These are phyloP conservation scores for Aspergillus eucalypticola DNA, from an alignment of 2,329 filamentous ascomycete genomes.

Conservation along the genomic window DNA sequence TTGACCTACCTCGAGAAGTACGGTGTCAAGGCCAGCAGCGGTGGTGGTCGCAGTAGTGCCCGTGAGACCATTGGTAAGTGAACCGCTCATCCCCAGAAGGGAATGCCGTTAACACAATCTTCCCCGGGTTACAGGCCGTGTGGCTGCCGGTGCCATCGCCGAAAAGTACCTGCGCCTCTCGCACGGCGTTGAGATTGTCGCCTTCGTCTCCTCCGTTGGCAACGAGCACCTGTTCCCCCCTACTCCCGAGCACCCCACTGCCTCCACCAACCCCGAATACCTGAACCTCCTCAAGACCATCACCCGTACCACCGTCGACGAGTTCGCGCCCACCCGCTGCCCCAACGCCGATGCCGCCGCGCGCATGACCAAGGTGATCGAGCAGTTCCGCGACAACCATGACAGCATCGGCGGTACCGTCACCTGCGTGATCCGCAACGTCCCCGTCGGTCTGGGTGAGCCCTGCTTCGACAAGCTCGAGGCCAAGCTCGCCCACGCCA, in stretches of 20 bases:
- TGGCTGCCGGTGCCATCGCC: conserved; percentile 87
- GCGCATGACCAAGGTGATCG: conserved; percentile 78
- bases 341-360: conserved; percentile 65
- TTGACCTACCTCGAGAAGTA: conserved; percentile 98
- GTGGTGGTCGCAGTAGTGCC: conserved; percentile 88
- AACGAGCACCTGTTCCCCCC: conserved; percentile 74
- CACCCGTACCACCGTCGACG: conserved; percentile 75
- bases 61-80: conserved; percentile 81
- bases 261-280: conserved; percentile 76
- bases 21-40: conserved; percentile 85
- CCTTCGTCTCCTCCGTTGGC: conserved; percentile 86
- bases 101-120: neutral
- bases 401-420: conserved; percentile 96
- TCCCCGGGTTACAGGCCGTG: conserved; percentile 57
- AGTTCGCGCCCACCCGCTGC: conserved; percentile 82
- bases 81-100: neutral
- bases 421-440: conserved; percentile 87
- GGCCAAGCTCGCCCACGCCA: conserved; percentile 85
- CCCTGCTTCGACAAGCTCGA: conserved; percentile 95
- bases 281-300: conserved; percentile 71
- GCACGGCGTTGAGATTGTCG: conserved; percentile 86
- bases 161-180: conserved; percentile 85
- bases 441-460: conserved; percentile 83
- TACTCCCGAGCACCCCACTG: conserved; percentile 65
- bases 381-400: conserved; percentile 71